Evolutionary conservation across 2,329 filamentous ascomycete genomes (phyloP).

Genomic region (Dothistroma pini): DNA sequence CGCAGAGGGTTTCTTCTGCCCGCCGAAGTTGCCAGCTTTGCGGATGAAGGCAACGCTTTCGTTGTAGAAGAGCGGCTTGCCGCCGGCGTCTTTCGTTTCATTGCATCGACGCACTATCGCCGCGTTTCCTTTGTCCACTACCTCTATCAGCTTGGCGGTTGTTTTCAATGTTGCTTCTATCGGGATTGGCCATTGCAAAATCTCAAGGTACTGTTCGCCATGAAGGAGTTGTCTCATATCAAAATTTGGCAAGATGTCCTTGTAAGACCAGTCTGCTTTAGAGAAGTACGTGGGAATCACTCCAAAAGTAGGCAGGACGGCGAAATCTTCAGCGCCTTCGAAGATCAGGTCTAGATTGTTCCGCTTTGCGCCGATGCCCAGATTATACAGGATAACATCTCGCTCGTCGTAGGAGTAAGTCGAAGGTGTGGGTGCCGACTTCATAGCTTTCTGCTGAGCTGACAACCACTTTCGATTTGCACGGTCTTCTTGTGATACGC

Average conservation of each 20-base stretch:
- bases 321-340: constrained; percentile 87
- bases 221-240: constrained; percentile 97
- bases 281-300: constrained; percentile 90
- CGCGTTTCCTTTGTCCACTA: constrained; percentile 91
- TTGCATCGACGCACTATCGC: constrained; percentile 76
- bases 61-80: constrained; percentile 94
- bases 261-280: constrained; percentile 71
- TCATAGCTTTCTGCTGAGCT: constrained; percentile 67
- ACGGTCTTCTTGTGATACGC: constrained; percentile 59
- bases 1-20: constrained; percentile 69
- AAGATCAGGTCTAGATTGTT: constrained; percentile 83
- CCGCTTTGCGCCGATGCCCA: constrained; percentile 87
- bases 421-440: constrained; percentile 49
- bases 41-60: constrained; percentile 90
- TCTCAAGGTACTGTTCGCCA: constrained; percentile 95
- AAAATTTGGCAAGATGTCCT: constrained; percentile 89
- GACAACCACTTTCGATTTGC: constrained; percentile 45
- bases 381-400: constrained; percentile 86
- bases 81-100: constrained; percentile 76
- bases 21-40: constrained; percentile 84
- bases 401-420: constrained; percentile 67
- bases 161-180: constrained; percentile 73
- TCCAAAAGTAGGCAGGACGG: constrained; percentile 86
- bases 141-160: constrained; percentile 78
- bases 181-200: constrained; percentile 86